phyloP scores from a whole-genome alignment of 768 basidiomycete species.

The Pilatotrama ljubarskyi region DNA sequence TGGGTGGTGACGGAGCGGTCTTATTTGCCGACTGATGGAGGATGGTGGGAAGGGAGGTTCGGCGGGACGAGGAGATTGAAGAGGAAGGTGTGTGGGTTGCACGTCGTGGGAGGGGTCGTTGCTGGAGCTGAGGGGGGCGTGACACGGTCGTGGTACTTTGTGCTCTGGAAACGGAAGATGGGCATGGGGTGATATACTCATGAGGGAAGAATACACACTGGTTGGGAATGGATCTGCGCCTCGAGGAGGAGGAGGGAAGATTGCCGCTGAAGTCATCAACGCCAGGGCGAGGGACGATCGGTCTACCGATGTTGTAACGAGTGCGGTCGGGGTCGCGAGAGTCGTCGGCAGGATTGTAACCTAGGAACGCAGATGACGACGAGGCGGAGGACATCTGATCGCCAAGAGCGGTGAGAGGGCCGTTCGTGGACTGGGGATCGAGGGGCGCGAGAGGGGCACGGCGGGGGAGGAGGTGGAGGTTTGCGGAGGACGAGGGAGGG shows the following conservation, averaged over 20 bases:
- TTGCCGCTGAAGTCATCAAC: constrained; percentile 22
- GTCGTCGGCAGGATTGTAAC: constrained; percentile 26
- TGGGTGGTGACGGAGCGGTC: constrained; percentile 19
- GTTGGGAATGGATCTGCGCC: constrained; percentile 27
- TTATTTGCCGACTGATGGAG: constrained; percentile 25
- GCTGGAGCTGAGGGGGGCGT: constrained; percentile 17
- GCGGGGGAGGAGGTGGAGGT: constrained; percentile 15
- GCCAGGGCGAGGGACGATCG: constrained; percentile 24
- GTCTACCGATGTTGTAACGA: constrained; percentile 25
- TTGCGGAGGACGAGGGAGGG: constrained; percentile 11
- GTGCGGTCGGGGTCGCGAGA: constrained; percentile 23
- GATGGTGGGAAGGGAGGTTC: constrained; percentile 31
- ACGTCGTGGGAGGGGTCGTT: constrained; percentile 20
- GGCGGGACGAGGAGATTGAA: constrained; percentile 27
- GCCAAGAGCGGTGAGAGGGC: constrained; percentile 18
- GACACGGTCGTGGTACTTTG: constrained; percentile 17
- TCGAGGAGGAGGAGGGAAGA: constrained; percentile 17
- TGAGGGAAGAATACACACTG: constrained; percentile 24
- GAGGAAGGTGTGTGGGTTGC: constrained; percentile 23
- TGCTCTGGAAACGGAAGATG: constrained; percentile 16
- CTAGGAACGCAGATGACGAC: constrained; percentile 24
- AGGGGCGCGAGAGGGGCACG: constrained; percentile 31
- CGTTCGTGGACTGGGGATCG: constrained; percentile 29
- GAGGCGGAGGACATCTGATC: constrained; percentile 30
- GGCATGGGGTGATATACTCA: not conserved